Conservation (phyloP, 495 filamentous ascomycete species). For the Cryomyces minteri region DNA sequence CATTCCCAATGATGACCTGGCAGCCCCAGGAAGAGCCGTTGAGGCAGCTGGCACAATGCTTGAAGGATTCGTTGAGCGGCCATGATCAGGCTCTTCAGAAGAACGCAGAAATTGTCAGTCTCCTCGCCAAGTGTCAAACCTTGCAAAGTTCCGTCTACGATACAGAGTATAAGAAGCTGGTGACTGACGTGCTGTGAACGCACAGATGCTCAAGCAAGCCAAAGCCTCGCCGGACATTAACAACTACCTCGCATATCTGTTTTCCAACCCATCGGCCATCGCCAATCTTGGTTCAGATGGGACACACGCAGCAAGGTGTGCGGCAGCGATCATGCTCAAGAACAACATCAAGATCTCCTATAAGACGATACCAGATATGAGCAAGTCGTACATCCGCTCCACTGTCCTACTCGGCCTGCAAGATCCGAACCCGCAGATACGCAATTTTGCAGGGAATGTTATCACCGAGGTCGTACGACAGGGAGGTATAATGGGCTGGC, state of each 20-base stretch:
- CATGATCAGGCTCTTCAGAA: constrained; percentile 62
- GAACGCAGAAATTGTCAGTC: constrained; percentile 53
- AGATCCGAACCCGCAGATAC: constrained; percentile 66
- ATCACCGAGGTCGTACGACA: constrained; percentile 83
- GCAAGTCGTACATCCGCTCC: constrained; percentile 57
- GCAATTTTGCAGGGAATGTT: constrained; percentile 77
- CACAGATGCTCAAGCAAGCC: constrained; percentile 84
- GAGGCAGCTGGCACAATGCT: constrained; percentile 70
- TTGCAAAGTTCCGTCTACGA: neutral
- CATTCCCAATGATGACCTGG: constrained; percentile 51
- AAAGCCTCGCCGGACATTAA: constrained; percentile 84
- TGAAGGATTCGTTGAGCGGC: constrained; percentile 80
- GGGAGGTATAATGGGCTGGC: constrained; percentile 80
- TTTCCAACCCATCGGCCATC: constrained; percentile 28
- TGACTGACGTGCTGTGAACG: neutral
- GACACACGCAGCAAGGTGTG: constrained; percentile 61
- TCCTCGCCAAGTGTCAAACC: neutral
- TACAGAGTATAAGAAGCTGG: neutral
- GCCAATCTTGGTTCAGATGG: constrained; percentile 14
- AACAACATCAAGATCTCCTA: constrained; percentile 64
- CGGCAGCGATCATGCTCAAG: constrained; percentile 86
- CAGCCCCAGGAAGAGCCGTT: constrained; percentile 76
- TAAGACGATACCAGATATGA: constrained; percentile 48
- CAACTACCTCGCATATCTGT: constrained; percentile 88
- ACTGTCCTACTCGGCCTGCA: constrained; percentile 60